Evolutionary conservation across 192 early-diverging fungal species (phyloP).

Genomic region (Anaeromyces robustus): DNA sequence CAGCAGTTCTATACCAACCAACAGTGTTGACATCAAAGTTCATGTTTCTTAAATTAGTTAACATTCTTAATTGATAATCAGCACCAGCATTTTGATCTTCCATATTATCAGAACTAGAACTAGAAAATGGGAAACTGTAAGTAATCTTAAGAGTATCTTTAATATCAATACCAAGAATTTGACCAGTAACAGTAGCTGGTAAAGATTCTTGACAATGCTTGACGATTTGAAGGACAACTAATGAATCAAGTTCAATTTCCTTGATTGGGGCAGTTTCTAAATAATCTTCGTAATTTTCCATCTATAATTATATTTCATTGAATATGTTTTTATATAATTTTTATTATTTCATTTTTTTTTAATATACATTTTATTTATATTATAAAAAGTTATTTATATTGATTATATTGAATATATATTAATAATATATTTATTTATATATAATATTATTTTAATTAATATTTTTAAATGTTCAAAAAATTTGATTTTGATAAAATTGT

Average conservation of each 20-base stretch:
- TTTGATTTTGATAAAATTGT: too few species aligned
- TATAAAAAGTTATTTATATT: too few species aligned
- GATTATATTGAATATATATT: too few species aligned
- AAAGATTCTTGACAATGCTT: slow-evolving; percentile 82
- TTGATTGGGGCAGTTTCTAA: not conserved
- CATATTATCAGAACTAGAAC: slow-evolving; percentile 21
- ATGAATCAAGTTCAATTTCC: not conserved
- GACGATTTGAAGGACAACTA: slow-evolving; percentile 83
- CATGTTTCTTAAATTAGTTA: slow-evolving; percentile 78
- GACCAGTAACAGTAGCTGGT: slow-evolving; percentile 69
- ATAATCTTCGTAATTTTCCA: not conserved
- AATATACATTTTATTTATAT: too few species aligned
- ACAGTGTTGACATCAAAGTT: slow-evolving; percentile 94
- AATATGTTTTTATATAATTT: too few species aligned
- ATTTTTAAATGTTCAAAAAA: too few species aligned
- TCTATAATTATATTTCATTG: too few species aligned
- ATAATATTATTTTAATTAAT: too few species aligned
- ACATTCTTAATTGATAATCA: slow-evolving; percentile 88
- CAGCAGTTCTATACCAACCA: slow-evolving; percentile 91
- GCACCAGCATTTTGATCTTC: slow-evolving; percentile 37
- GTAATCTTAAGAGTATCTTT: slow-evolving; percentile 83
- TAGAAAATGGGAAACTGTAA: slow-evolving; percentile 74
- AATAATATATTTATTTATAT: too few species aligned
- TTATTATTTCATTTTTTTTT: too few species aligned
- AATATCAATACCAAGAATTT: slow-evolving; percentile 87